Evolutionary conservation across 1,284 basidiomycete species (phyloP), one percentile per base, ranked within the genome.

Genomic region (Hypsizygus ulmarius): DNA sequence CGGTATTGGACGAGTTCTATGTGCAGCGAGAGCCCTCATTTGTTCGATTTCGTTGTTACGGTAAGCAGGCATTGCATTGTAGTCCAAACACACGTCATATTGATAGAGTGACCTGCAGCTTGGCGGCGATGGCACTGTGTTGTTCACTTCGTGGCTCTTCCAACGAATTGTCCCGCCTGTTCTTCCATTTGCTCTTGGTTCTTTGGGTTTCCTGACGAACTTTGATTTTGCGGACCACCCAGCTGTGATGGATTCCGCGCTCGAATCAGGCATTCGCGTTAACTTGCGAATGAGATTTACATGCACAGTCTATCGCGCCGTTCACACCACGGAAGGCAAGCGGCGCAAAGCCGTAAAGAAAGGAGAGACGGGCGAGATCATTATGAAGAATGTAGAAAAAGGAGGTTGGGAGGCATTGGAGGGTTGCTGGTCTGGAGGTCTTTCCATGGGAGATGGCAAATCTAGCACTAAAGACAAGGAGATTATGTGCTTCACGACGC

Each of bases 131-230:
- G 97, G 97, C 9, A 99, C 97, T 0, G 96, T 99, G 1, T 80
- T 99, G 15, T 99, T 98, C 73, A 97, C 97, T 4, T 99, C 97
- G 3, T 99, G 97, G 97, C 77, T 99, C 29, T 99, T 99, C 77
- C 97, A 99, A 65, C 84, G 87, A 55, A 93, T 98, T 61, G 97
- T 99, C 9, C 97, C 97, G 9, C 97, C 97, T 4, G 93, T 99
- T 32, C 82, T 99, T 19, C 88, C 97, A 0, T 99, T 99, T 66
- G 94, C 97, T 0, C 81, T 99, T n/a, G 97, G 97, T 36, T 99
- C 96, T 7, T 82, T 99, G 16, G 97, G 97, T 9, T 99, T 99
- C 74, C 81, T 99, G 47, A 99, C 97, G 51, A 97, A 97, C 67
- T 99, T 99, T 60, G 93, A 98, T 69, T 99, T 97, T 64, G 79